Conservation (phyloP, 1,284 basidiomycete genomes). For the Uromyces viciae-fabae region DNA sequence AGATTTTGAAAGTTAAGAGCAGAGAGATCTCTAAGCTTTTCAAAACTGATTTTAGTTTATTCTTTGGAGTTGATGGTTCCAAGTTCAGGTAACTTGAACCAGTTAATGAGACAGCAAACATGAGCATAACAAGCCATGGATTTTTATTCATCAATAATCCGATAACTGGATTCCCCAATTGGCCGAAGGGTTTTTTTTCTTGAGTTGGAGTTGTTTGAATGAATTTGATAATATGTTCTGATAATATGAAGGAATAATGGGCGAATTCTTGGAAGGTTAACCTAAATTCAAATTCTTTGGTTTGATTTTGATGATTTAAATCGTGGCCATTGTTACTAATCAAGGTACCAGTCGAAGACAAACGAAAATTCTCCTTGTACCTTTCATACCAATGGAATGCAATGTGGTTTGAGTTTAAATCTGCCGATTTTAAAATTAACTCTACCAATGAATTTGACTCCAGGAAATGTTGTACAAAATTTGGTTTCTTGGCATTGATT, state of each 20-base stretch:
- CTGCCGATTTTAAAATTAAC: conserved; percentile 6
- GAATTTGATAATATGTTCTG: neutral
- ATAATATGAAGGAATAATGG: conserved; percentile 20
- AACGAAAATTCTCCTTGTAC: neutral
- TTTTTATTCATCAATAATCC: conserved; percentile 48
- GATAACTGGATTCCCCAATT: neutral
- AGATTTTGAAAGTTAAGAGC: conserved; percentile 42
- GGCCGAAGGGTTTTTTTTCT: neutral
- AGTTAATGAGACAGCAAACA: conserved; percentile 48
- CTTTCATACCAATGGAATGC: conserved; percentile 29
- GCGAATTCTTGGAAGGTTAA: conserved; percentile 13
- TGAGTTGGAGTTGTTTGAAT: neutral
- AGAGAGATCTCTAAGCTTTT: conserved; percentile 41
- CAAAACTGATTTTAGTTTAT: conserved; percentile 46
- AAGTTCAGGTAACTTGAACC: conserved; percentile 49
- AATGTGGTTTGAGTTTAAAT: neutral
- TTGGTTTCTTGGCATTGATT: neutral
- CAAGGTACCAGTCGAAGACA: neutral
- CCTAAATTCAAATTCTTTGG: neutral
- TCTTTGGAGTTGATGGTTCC: conserved; percentile 48
- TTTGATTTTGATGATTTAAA: neutral
- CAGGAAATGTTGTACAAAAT: conserved; percentile 20
- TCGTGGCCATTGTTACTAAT: neutral
- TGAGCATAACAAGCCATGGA: conserved; percentile 46
- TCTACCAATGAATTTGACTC: neutral